phyloP scores from a whole-genome alignment of 1,284 basidiomycete species.

The Mrakiaceae sp. region DNA sequence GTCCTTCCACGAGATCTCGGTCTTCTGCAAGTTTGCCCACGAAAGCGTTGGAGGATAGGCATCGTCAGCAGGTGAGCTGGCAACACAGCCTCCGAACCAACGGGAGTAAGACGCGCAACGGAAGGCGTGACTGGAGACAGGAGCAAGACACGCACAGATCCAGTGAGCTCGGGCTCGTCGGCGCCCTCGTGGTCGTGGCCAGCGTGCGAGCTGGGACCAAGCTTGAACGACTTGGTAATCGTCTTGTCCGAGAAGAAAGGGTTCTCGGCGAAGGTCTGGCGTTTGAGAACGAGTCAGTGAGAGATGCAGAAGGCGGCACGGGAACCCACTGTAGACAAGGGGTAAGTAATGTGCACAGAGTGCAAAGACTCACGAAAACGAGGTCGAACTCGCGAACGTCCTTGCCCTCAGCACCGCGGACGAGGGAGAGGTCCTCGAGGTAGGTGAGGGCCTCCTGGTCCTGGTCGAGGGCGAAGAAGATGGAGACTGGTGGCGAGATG shows the following conservation, averaged over 20 bases:
- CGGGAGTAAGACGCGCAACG: background rate
- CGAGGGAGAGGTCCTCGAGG: constrained; percentile 10
- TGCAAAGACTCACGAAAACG: constrained; percentile 5
- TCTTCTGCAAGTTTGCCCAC: background rate
- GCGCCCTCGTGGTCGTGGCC: constrained; percentile 4
- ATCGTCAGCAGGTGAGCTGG: no score
- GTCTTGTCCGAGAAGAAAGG: constrained; percentile 14
- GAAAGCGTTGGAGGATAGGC: background rate
- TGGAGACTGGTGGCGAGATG: background rate
- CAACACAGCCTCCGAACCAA: no score
- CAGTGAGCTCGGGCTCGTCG: constrained; percentile 7
- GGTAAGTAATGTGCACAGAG: no score
- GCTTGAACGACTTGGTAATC: constrained; percentile 13
- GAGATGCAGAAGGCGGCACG: no score
- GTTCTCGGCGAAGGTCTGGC: constrained; percentile 16
- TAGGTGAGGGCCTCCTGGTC: constrained; percentile 15
- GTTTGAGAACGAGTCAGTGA: no score
- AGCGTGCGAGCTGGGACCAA: background rate
- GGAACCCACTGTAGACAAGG: no score
- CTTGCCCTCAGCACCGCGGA: constrained; percentile 10
- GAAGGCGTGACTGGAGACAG: background rate
- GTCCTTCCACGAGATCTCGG: constrained; percentile 14
- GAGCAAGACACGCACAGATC: background rate
- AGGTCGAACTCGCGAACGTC: constrained; percentile 8
- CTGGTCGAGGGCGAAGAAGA: constrained; percentile 1